These are phyloP conservation scores for Astrephomene gubernaculifera DNA, from an alignment of 139 green algal species.

Conservation along the genomic window DNA sequence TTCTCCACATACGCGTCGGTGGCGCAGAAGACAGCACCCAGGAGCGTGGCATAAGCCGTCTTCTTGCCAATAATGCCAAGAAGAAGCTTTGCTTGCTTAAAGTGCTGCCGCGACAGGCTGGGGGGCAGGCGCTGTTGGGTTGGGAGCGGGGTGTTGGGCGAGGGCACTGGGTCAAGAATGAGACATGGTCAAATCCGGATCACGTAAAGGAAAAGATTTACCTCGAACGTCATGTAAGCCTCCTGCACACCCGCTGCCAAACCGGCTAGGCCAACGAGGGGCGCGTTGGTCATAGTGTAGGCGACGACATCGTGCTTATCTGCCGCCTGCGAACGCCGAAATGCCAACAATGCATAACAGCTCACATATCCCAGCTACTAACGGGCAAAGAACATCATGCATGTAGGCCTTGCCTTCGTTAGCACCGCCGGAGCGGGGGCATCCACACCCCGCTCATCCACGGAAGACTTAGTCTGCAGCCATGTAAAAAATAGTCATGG, in stretches of 20 bases:
- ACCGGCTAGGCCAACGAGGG: slow-evolving; percentile 52
- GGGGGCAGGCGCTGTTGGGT: slow-evolving; percentile 47
- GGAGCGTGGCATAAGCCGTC: slow-evolving; percentile 26
- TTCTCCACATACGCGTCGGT: slow-evolving; percentile 55
- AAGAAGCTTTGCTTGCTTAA: slow-evolving; percentile 46
- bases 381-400: too few relatives aligned
- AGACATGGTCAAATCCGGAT: neutral
- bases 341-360: too few relatives aligned
- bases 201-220: neutral
- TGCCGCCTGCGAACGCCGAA: slow-evolving; percentile 19
- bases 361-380: too few relatives aligned
- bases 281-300: slow-evolving; percentile 51
- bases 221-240: slow-evolving; percentile 57
- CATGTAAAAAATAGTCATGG: neutral
- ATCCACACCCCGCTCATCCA: slow-evolving; percentile 23
- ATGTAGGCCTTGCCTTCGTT: neutral
- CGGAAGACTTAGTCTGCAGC: slow-evolving; percentile 1
- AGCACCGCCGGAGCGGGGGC: slow-evolving; percentile 2
- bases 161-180: too few relatives aligned
- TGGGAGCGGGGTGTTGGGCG: too few relatives aligned
- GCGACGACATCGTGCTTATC: slow-evolving; percentile 50
- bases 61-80: slow-evolving; percentile 47
- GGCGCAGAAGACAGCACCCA: slow-evolving; percentile 54
- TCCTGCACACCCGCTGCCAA: slow-evolving; percentile 50
- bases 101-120: slow-evolving; percentile 32